Conservation (phyloP, 2,329 filamentous ascomycete genomes). For the Colletotrichum limetticola region DNA sequence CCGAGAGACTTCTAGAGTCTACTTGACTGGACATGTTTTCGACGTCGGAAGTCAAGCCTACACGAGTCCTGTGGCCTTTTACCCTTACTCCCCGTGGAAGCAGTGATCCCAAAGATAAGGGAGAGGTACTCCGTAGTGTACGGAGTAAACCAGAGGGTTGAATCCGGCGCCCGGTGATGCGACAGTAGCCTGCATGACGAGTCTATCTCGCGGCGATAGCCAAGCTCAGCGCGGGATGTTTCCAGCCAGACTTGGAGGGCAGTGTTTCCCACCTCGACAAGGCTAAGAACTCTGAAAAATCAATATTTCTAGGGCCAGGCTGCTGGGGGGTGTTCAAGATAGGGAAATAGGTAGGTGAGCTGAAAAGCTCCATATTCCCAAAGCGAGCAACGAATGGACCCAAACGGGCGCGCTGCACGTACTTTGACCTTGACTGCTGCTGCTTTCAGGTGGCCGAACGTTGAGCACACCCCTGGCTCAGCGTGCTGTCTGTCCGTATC, state of each 20-base stretch:
- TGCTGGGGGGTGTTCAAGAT: constrained; percentile 17
- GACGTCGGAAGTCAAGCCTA: neutral
- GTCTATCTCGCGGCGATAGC: constrained; percentile 9
- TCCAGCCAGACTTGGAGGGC: neutral
- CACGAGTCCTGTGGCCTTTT: neutral
- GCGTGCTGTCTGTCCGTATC: neutral
- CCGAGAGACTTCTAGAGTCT: neutral
- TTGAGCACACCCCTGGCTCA: neutral
- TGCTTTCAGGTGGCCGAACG: constrained; percentile 13
- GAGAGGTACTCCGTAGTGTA: no score
- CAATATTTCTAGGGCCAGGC: constrained; percentile 13
- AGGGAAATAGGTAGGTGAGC: neutral
- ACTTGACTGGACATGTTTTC: neutral
- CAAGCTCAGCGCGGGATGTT: neutral
- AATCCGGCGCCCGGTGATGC: constrained; percentile 11
- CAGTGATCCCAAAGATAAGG: constrained; percentile 22
- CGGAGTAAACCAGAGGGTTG: constrained; percentile 3
- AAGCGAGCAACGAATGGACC: neutral
- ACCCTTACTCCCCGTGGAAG: no score
- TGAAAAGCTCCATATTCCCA: neutral
- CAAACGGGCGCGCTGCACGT: neutral
- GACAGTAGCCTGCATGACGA: constrained; percentile 17
- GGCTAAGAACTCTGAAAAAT: neutral
- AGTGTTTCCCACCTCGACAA: neutral
- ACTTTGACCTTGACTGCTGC: neutral